Conservation (phyloP, 257 asterid genomes). For the Plantago elongata region DNA sequence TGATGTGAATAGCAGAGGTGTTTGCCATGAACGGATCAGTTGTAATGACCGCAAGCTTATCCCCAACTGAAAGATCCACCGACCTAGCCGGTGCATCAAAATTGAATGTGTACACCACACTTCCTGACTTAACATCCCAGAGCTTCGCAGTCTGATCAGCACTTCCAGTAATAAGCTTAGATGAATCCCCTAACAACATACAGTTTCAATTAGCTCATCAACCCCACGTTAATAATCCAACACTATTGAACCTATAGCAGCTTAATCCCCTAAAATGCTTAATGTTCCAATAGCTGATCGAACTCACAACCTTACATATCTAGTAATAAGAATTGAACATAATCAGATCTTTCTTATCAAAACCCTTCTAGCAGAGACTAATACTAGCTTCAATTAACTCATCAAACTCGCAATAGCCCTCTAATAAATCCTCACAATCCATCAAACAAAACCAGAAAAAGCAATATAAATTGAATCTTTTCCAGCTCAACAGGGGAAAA, state of each 20-base stretch:
- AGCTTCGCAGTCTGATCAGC: constrained; percentile 91
- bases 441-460: no score
- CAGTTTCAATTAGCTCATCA: background rate
- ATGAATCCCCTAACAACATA: constrained; percentile 61
- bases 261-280: no score
- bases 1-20: constrained; percentile 80
- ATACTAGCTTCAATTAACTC: no score
- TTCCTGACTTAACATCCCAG: constrained; percentile 72
- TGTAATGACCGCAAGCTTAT: constrained; percentile 73
- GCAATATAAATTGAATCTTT: no score
- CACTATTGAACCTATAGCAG: background rate
- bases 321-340: background rate
- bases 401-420: no score
- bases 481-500: no score
- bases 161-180: constrained; percentile 78
- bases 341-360: no score
- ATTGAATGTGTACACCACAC: constrained; percentile 56
- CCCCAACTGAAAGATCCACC: constrained; percentile 75
- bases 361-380: no score
- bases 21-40: constrained; percentile 85
- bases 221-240: no score
- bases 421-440: no score
- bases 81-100: constrained; percentile 82
- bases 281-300: no score
- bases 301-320: no score